Evolutionary conservation across 2,329 filamentous ascomycete species (phyloP), one percentile per base, ranked within the genome.

Genomic region (Penicillium rolfsii): DNA sequence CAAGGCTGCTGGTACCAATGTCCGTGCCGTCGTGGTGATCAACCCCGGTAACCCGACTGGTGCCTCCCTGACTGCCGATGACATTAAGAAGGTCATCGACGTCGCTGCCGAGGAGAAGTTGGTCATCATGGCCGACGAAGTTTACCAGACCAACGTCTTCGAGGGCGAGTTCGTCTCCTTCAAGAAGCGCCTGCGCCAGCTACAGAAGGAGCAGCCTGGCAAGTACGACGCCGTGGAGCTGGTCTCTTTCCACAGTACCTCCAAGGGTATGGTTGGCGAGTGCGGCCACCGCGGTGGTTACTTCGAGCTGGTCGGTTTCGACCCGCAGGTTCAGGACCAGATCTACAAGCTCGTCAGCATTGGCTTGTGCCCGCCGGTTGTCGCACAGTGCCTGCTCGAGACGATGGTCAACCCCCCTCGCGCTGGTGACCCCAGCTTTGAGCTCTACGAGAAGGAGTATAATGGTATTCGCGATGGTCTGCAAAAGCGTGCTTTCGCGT

Each of bases 321-420:
- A 96, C 75, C 80, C 86, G 11, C 84, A 90, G 72, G 95, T 99
- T 67, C 89, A 91, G 73, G 91, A 89, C 67, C 89, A 98, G 82
- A 93, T 99, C 78, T 98, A 98, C 87, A 99, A 99, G 83, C 97
- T 97, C 77, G 90, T 98, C 74, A 95, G 90, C 76, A 98, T 99
- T 81, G 94, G 91, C 81, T 89, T 99, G 68, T 99, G 95, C 80
- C 90, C 95, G 54, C 94, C 95, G 28, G 95, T 99, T 70, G 86
- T 97, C 68, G 94, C 93, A 62, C 95, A 99, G 84, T 98, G 95
- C 80, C 84, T 98, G 52, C 91, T 99, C 63, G 95, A 98, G 82
- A 82, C 97, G 76, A 97, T 98, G 94, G 93, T 97, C 73, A 97
- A 98, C 83, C 95, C 95, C 57, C 95, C 95, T 41, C 85, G 85